These are phyloP conservation scores for Tulasnella sp. DNA, from an alignment of 768 basidiomycete genomes.

Conservation along the genomic window DNA sequence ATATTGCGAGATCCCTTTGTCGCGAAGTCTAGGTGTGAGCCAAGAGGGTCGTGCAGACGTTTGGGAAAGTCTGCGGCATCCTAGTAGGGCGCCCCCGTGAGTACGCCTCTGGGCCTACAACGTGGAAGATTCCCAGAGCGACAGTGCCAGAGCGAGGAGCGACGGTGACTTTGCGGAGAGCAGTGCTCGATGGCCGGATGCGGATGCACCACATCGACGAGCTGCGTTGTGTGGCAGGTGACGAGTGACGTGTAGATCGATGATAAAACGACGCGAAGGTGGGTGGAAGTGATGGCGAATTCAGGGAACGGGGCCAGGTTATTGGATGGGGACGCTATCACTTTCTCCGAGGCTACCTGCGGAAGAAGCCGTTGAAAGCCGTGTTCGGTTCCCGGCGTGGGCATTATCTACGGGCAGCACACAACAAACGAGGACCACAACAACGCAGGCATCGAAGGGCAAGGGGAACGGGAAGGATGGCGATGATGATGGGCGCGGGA, in stretches of 20 bases:
- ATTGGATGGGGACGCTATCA: slow-evolving; percentile 3
- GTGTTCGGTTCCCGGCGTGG: neutral
- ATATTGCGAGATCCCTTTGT: slow-evolving; percentile 15
- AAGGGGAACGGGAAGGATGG: neutral
- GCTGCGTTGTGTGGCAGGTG: neutral
- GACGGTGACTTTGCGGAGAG: neutral
- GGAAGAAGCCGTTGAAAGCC: slow-evolving; percentile 11
- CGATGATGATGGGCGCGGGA: neutral
- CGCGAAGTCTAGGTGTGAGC: neutral
- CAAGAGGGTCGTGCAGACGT: neutral
- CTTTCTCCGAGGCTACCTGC: neutral
- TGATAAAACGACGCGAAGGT: neutral
- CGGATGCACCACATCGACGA: too few relatives aligned
- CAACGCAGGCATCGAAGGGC: neutral
- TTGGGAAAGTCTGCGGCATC: neutral
- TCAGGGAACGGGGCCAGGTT: neutral
- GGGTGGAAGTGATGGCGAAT: neutral
- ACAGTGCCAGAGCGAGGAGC: neutral
- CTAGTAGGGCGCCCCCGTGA: neutral
- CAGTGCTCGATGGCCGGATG: neutral
- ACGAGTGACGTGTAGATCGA: neutral
- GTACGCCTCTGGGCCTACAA: neutral
- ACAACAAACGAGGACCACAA: neutral
- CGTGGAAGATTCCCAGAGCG: neutral
- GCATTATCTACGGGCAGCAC: neutral